A percentile compares a stretch with the other conserved stretches of the same genome.
These are phyloP conservation scores for Danielozyma ontarioensis DNA, from an alignment of 805 yeast species.

Conservation along the genomic window DNA sequence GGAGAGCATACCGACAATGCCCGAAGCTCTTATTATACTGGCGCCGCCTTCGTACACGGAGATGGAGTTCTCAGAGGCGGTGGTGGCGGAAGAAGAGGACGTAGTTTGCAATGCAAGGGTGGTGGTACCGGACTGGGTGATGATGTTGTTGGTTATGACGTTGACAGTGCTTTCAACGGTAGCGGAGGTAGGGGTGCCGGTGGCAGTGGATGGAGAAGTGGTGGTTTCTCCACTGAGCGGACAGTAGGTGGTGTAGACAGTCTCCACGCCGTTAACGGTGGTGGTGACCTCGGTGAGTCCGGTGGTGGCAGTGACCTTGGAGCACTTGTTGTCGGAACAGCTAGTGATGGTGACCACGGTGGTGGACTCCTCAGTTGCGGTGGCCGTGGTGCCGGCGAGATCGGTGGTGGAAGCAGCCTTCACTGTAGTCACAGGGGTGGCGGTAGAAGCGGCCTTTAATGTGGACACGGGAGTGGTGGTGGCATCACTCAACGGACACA, in stretches of 20 bases:
- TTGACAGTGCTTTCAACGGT: constrained; percentile 21
- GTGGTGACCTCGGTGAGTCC: constrained; percentile 8
- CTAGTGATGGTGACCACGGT: constrained; percentile 10
- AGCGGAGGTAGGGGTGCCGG: constrained; percentile 7
- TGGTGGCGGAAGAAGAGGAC: not conserved
- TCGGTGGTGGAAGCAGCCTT: not conserved
- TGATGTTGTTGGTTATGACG: constrained; percentile 38
- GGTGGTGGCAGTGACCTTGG: constrained; percentile 9
- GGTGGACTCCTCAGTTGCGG: constrained; percentile 1
- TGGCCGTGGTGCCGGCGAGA: not conserved
- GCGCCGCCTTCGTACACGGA: constrained; percentile 28
- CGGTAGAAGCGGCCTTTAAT: not conserved
- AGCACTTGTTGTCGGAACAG: constrained; percentile 9
- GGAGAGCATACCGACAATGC: constrained; percentile 18
- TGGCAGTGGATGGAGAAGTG: constrained; percentile 1
- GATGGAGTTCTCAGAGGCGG: constrained; percentile 3
- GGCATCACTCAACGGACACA: constrained; percentile 6
- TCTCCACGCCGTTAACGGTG: constrained; percentile 7
- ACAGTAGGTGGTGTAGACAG: constrained; percentile 19
- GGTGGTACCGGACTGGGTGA: constrained; percentile 25
- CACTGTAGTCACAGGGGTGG: not conserved
- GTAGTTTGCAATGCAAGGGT: constrained; percentile 3
- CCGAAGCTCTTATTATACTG: constrained; percentile 15
- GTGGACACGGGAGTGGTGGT: constrained; percentile 1
- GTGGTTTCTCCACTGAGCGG: constrained; percentile 8